Evolutionary conservation across 768 basidiomycete genomes (phyloP), one percentile per base, ranked within the genome.

Genomic region (Kwoniella botswanensis): DNA sequence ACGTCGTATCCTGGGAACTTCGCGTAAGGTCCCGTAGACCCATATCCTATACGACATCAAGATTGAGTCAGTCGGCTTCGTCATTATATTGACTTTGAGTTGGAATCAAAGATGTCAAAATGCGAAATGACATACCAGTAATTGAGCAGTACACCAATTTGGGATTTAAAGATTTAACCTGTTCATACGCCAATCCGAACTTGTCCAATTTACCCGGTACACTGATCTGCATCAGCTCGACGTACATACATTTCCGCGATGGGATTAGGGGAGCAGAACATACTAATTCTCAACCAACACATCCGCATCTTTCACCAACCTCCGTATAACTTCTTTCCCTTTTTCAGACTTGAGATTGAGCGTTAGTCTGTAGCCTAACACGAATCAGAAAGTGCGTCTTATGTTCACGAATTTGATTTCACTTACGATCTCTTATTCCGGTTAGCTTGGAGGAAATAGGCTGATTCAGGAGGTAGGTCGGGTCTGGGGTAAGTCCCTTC

Each of bases 401-500:
- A 21, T 52, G 50, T 35, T 35, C 35, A 35, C 35, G 35, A 7
- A 35, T 35, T 7, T 6, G 35, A 5, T 4, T 35, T 35, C 35
- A 73, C 77, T 61, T 53, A 77, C 80, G 78, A 79, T 55, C 78
- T 63, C 63, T 82, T 82, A 53, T 80, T 80, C 62, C 95, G 87
- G 82, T 98, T 98, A 0, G 88, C 89, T 0, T 92, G 88, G 6
- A 98, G 88, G 82, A 96, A 98, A 81, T 98, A 98, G 0, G 95
- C 93, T 3, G 93, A 92, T 82, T 98, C 95, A 11, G 93, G 88
- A 10, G 93, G 93, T 0, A 93, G 86, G 79, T 92, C 84, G 17
- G 79, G 79, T 35, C 79, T 41, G 17, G 82, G 74, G 68, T 75
- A 83, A 67, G 87, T 86, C 54, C 84, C 76, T 4, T 92, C 88